phyloP scores from a whole-genome alignment of 2,329 filamentous ascomycete species.

The Xylariaceae sp. region DNA sequence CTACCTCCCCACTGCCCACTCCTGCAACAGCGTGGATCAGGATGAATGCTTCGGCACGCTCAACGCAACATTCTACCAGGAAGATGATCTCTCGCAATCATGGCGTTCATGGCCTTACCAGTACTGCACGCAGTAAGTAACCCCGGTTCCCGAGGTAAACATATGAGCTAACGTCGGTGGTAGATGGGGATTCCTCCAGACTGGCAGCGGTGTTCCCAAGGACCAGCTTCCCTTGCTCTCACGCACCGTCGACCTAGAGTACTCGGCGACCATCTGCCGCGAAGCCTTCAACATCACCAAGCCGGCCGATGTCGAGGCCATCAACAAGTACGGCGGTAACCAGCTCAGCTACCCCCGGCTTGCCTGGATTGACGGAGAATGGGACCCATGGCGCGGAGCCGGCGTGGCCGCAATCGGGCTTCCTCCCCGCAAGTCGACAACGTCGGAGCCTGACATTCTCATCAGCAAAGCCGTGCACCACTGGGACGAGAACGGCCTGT shows the following conservation, averaged over 20 bases:
- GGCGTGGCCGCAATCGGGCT: slow-evolving; percentile 65
- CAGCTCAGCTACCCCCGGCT: slow-evolving; percentile 69
- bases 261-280: slow-evolving; percentile 58
- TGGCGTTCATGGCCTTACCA: slow-evolving; percentile 51
- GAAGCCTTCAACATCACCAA: slow-evolving; percentile 65
- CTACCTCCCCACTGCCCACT: slow-evolving; percentile 29
- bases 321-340: slow-evolving; percentile 76
- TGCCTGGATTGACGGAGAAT: slow-evolving; percentile 71
- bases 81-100: slow-evolving; percentile 37
- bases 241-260: slow-evolving; percentile 62
- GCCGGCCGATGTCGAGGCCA: slow-evolving; percentile 57
- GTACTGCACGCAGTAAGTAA: slow-evolving; percentile 49
- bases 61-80: slow-evolving; percentile 34
- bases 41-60: slow-evolving; percentile 39
- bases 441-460: slow-evolving; percentile 65
- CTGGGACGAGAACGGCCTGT: slow-evolving; percentile 72
- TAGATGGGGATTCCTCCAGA: slow-evolving; percentile 75
- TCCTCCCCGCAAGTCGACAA: slow-evolving; percentile 54
- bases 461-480: slow-evolving; percentile 70
- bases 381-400: slow-evolving; percentile 75
- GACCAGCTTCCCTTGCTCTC: slow-evolving; percentile 67
- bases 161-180: slow-evolving; percentile 3
- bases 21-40: slow-evolving; percentile 28
- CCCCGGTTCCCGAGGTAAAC: background rate
- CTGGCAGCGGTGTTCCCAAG: slow-evolving; percentile 63